Evolutionary conservation across 2,329 filamentous ascomycete genomes (phyloP).

Genomic region (Ophiostoma perfectum): DNA sequence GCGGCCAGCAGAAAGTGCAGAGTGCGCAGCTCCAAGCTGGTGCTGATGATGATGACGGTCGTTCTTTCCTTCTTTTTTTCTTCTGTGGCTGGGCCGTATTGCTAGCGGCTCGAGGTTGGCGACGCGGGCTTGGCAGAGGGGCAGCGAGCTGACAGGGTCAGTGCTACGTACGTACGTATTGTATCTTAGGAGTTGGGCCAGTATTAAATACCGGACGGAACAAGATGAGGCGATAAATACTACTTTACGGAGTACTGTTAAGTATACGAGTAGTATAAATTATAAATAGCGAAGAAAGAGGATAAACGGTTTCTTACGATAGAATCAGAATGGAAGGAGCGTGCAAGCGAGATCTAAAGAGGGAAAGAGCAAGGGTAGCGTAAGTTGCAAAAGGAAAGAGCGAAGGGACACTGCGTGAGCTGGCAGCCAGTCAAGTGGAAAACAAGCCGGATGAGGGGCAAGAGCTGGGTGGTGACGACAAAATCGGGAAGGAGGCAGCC

Average conservation of each 20-base stretch:
- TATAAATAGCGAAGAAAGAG: conserved; percentile 4
- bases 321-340: neutral
- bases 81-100: conserved; percentile 11
- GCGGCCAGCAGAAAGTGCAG: neutral
- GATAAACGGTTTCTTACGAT: neutral
- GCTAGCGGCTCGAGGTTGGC: neutral
- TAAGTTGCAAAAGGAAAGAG: neutral
- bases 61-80: conserved; percentile 10
- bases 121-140: conserved; percentile 14
- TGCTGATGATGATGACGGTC: conserved; percentile 7
- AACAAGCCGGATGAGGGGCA: neutral
- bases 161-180: neutral
- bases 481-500: conserved; percentile 19
- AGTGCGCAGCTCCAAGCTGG: neutral
- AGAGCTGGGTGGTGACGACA: conserved; percentile 7
- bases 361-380: neutral
- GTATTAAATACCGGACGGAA: neutral
- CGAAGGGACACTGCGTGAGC: neutral
- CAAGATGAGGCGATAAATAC: neutral
- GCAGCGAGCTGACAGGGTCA: conserved; percentile 13
- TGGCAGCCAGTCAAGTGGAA: neutral
- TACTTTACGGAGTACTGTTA: no score
- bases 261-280: neutral
- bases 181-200: neutral
- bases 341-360: neutral